Conservation (phyloP, 768 basidiomycete genomes). For the Dentipellis sp. region DNA sequence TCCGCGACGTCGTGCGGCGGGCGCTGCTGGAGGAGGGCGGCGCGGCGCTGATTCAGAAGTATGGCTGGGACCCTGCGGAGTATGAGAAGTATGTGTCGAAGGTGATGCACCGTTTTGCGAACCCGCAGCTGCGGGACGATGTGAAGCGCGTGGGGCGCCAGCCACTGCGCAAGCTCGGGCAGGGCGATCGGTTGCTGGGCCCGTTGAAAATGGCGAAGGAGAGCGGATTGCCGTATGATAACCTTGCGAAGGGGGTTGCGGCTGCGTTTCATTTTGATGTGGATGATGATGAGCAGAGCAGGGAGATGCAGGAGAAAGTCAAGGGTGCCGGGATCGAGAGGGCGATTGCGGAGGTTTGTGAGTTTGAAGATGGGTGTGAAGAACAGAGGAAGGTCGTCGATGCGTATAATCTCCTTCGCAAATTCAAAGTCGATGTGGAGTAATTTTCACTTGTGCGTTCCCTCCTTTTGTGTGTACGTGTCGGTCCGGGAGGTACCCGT, state of each 20-base stretch:
- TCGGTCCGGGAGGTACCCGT: no score
- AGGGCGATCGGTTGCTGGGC: slow-evolving; percentile 27
- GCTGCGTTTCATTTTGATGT: slow-evolving; percentile 25
- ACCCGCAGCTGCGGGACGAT: slow-evolving; percentile 27
- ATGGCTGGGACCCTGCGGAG: slow-evolving; percentile 17
- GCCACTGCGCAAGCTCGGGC: slow-evolving; percentile 30
- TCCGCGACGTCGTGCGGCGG: slow-evolving; percentile 19
- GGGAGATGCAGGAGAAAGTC: slow-evolving; percentile 21
- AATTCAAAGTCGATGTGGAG: no score
- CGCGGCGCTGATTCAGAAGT: slow-evolving; percentile 25
- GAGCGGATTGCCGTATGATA: slow-evolving; percentile 21
- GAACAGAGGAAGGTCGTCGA: slow-evolving; percentile 15
- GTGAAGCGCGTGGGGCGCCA: slow-evolving; percentile 28
- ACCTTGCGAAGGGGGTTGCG: slow-evolving; percentile 26
- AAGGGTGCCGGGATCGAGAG: slow-evolving; percentile 19
- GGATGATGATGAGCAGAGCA: slow-evolving; percentile 26
- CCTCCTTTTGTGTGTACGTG: no score
- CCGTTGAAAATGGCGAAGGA: slow-evolving; percentile 26
- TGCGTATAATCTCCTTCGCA: slow-evolving; percentile 15
- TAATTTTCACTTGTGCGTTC: no score
- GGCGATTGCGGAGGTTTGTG: slow-evolving; percentile 22
- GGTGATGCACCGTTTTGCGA: slow-evolving; percentile 25
- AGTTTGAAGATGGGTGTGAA: slow-evolving; percentile 16
- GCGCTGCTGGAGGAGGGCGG: slow-evolving; percentile 28
- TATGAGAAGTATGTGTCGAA: slow-evolving; percentile 24